Percentiles rank a stretch among this genome's conserved stretches.
These are phyloP conservation scores for Populus euphratica DNA, from an alignment of 345 rosid genomes.

Conservation along the genomic window DNA sequence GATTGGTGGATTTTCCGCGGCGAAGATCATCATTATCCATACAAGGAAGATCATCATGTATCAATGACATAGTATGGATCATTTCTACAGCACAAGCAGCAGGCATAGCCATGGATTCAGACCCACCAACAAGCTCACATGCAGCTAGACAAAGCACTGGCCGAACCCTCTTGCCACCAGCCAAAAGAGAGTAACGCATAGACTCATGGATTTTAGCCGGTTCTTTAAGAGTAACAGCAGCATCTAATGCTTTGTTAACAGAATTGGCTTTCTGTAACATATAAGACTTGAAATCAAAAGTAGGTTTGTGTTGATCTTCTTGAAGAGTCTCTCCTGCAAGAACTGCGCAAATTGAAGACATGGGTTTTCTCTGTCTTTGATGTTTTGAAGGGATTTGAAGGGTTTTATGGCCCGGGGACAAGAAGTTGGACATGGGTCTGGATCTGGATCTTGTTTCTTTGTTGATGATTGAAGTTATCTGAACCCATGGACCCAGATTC, in stretches of 20 bases:
- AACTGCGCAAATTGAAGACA: slow-evolving; percentile 35
- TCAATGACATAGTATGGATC: slow-evolving; percentile 93
- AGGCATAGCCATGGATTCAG: slow-evolving; percentile 63
- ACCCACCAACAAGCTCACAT: slow-evolving; percentile 79
- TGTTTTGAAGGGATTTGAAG: background rate
- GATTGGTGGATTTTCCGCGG: slow-evolving; percentile 91
- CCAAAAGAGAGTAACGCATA: slow-evolving; percentile 90
- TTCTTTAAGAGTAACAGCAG: slow-evolving; percentile 54
- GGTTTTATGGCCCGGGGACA: background rate
- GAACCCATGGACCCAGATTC: slow-evolving; percentile 45
- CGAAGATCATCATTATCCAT: slow-evolving; percentile 97
- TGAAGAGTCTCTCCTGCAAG: slow-evolving; percentile 38
- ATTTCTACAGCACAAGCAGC: slow-evolving; percentile 89
- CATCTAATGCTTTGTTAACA: slow-evolving; percentile 66
- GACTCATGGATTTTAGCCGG: slow-evolving; percentile 84
- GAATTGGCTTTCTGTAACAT: slow-evolving; percentile 54
- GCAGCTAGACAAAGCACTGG: slow-evolving; percentile 84
- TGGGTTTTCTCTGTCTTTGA: background rate
- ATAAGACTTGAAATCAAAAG: slow-evolving; percentile 76
- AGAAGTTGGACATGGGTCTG: slow-evolving; percentile 8
- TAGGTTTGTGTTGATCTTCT: slow-evolving; percentile 33
- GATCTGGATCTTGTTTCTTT: slow-evolving; percentile 39
- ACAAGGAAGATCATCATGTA: slow-evolving; percentile 91
- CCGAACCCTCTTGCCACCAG: slow-evolving; percentile 84
- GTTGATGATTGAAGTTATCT: slow-evolving; percentile 21